A percentile compares a stretch with the other conserved stretches of the same genome.
Evolutionary conservation across 2,329 filamentous ascomycete genomes (phyloP).

Genomic region (Sporothrix brunneoviolacea): DNA sequence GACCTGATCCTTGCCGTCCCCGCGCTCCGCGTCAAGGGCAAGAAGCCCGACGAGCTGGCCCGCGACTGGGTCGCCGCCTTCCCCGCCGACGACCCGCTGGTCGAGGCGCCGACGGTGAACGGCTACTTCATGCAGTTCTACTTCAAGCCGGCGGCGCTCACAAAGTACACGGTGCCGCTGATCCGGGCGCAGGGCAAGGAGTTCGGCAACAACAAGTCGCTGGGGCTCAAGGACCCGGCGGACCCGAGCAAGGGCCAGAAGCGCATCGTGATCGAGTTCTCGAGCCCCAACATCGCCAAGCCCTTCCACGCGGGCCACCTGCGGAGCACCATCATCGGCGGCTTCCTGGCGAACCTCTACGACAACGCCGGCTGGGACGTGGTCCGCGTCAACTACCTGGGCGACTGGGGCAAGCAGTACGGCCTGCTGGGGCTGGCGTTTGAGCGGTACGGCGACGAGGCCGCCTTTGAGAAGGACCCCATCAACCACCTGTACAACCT

Average conservation of each 20-base stretch:
- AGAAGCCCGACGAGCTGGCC: slow-evolving; percentile 57
- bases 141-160: slow-evolving; percentile 64
- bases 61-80: slow-evolving; percentile 57
- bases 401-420: slow-evolving; percentile 77
- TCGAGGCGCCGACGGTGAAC: slow-evolving; percentile 61
- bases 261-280: slow-evolving; percentile 71
- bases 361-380: slow-evolving; percentile 67
- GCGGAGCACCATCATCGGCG: slow-evolving; percentile 72
- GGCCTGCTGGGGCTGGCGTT: slow-evolving; percentile 68
- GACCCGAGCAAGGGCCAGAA: slow-evolving; percentile 57
- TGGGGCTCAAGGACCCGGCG: slow-evolving; percentile 54
- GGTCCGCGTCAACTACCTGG: slow-evolving; percentile 67
- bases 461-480: slow-evolving; percentile 62
- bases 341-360: slow-evolving; percentile 68
- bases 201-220: slow-evolving; percentile 59
- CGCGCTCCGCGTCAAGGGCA: slow-evolving; percentile 69
- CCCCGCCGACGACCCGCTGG: slow-evolving; percentile 52
- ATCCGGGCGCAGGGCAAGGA: slow-evolving; percentile 54
- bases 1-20: slow-evolving; percentile 74
- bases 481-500: slow-evolving; percentile 79
- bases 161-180: slow-evolving; percentile 59
- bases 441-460: slow-evolving; percentile 67
- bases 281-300: slow-evolving; percentile 80
- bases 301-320: slow-evolving; percentile 75
- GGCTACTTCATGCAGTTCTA: slow-evolving; percentile 73